A percentile compares a stretch with the other conserved stretches of the same genome.
Conservation (phyloP, 345 rosid species). For the Eucalyptus regnans region DNA sequence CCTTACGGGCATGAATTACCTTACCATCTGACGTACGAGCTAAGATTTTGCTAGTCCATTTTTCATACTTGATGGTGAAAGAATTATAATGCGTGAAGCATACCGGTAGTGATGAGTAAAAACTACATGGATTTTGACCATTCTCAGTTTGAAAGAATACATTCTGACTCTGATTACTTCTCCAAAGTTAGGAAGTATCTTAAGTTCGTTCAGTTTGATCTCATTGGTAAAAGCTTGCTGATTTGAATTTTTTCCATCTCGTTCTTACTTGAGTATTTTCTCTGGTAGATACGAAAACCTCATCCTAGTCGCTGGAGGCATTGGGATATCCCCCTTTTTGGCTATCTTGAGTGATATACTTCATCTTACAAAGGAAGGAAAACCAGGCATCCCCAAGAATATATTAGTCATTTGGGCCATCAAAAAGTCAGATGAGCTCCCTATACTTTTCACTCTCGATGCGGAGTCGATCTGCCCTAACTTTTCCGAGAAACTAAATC, state of each 20-base stretch:
- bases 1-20: conserved; percentile 87
- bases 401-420: conserved; percentile 76
- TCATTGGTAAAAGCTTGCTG: not conserved
- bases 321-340: conserved; percentile 85
- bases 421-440: conserved; percentile 71
- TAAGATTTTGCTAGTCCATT: not conserved
- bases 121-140: not conserved
- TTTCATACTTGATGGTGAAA: not conserved
- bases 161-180: not conserved
- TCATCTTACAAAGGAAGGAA: conserved; percentile 50
- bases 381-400: conserved; percentile 53
- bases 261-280: not conserved
- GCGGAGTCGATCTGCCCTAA: conserved; percentile 53
- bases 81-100: not conserved
- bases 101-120: not conserved
- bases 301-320: conserved; percentile 86
- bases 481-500: conserved; percentile 34
- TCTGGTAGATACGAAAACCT: conserved; percentile 69
- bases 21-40: conserved; percentile 59
- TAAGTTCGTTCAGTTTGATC: not conserved
- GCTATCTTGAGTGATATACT: conserved; percentile 78
- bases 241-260: not conserved
- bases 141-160: not conserved
- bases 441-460: conserved; percentile 51
- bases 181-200: not conserved